Conservation (phyloP, 805 yeast genomes). For the Wickerhamomyces sydowiorum region DNA sequence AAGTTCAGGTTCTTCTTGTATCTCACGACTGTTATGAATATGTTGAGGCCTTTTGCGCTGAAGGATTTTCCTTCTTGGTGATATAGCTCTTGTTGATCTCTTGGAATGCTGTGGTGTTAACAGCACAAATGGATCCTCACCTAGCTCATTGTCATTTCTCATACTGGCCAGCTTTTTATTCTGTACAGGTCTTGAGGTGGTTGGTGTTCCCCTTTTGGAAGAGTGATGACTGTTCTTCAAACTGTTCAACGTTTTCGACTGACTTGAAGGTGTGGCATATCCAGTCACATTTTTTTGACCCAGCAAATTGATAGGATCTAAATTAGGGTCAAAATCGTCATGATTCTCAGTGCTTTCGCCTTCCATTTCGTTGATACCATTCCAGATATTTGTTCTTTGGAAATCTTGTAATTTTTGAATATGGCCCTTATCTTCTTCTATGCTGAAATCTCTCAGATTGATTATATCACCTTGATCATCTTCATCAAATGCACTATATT, state of each 20-base stretch:
- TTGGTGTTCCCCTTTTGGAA: neutral
- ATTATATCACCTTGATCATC: slow-evolving; percentile 31
- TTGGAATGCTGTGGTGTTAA: neutral
- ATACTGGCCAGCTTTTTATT: too few relatives aligned
- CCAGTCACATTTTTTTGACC: neutral
- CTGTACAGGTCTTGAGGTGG: too few relatives aligned
- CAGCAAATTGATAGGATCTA: neutral
- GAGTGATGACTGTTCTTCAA: neutral
- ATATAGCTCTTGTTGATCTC: neutral
- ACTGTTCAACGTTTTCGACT: neutral
- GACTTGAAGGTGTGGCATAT: neutral
- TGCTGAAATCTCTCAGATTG: slow-evolving; percentile 13
- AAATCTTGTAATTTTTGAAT: slow-evolving; percentile 5
- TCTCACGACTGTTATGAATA: too few relatives aligned
- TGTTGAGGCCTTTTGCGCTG: neutral
- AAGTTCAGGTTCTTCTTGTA: neutral
- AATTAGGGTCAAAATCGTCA: slow-evolving; percentile 2
- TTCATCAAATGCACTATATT: slow-evolving; percentile 24
- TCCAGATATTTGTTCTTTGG: slow-evolving; percentile 14
- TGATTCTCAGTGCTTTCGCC: neutral
- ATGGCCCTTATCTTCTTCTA: slow-evolving; percentile 19
- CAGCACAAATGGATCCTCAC: neutral
- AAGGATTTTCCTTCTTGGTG: neutral
- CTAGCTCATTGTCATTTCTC: neutral
- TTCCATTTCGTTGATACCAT: slow-evolving; percentile 5